Evolutionary conservation across 805 yeast species (phyloP), one percentile per base, ranked within the genome.

Genomic region (Metschnikowia kofuensis): DNA sequence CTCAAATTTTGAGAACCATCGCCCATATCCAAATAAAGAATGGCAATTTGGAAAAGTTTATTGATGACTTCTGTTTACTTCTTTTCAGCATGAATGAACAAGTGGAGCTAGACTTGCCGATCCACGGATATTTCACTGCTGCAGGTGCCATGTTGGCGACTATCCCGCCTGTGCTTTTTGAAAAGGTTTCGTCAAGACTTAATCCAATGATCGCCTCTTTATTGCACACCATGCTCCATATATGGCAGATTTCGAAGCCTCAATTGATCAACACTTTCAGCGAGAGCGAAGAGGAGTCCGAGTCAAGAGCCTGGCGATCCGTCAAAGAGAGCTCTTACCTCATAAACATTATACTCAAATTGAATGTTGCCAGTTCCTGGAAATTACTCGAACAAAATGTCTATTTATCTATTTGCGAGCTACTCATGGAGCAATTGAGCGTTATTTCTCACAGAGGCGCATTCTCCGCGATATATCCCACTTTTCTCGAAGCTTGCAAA

Each of bases 381-480:
- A 36, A 13, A 6, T 41, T 58, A 8, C 41, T 78, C 1, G 49
- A 57, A 1, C 61, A 63, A 13, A 56, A 54, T 2, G 36, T 40
- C 7, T 60, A 77, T n/a, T 43, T 70, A 12, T 42, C 53, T 4
- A 56, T 74, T 30, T 88, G 94, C 10, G 75, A 78, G 1, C 59
- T 84, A 6, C 64, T 89, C 2, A 73, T 86, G 49, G 77, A 70
- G 10, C 96, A 90, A 61, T 69, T 94, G 34, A 76, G 88, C 3
- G 74, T 82, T 0, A 84, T 91, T 16, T 80, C 91, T 40, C 98
- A 94, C 58, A 78, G 95, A 52, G 98, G 98, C 31, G 96, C 97
- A 0, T 88, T 92, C 53, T 84, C 95, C 9, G 83, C 97, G 0
- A 85, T 91, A 0, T 84, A 87, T 53, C 96, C 97, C 6, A 79